These are phyloP conservation scores for Incumbomyces delicatus DNA, from an alignment of 2,329 filamentous ascomycete species.

Conservation along the genomic window DNA sequence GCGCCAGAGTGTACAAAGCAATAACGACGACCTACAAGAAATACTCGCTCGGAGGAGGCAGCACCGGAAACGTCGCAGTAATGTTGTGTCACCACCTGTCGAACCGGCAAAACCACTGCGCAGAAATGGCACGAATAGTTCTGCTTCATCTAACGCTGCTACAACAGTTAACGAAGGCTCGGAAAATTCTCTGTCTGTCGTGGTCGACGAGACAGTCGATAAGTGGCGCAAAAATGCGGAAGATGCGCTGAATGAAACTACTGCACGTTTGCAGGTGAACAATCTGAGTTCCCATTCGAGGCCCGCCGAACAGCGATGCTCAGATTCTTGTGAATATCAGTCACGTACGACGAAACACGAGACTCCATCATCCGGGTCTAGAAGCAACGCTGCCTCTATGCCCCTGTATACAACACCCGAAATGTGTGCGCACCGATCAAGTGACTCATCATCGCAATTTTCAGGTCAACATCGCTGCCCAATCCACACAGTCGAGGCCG, in stretches of 20 bases:
- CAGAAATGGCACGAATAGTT: neutral
- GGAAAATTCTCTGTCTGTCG: neutral
- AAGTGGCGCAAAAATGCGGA: slow-evolving; percentile 2
- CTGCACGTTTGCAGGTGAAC: no score
- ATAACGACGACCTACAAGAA: slow-evolving; percentile 34
- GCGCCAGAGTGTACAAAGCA: slow-evolving; percentile 25
- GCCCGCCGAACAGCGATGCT: no score
- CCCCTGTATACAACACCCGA: neutral
- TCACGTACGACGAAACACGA: neutral
- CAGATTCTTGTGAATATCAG: no score
- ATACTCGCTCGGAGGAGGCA: neutral
- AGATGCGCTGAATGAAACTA: slow-evolving; percentile 1
- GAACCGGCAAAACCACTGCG: neutral
- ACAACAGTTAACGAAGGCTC: neutral
- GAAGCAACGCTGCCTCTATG: neutral
- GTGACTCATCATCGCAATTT: neutral
- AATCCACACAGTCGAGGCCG: neutral
- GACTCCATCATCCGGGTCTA: neutral
- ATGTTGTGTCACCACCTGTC: neutral
- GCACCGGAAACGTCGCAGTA: neutral
- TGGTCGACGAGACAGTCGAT: neutral
- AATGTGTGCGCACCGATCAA: neutral
- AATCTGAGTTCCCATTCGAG: no score
- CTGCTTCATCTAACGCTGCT: neutral
- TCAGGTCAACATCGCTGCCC: neutral